phyloP scores from a whole-genome alignment of 345 rosid species.

The Syzygium aqueum region DNA sequence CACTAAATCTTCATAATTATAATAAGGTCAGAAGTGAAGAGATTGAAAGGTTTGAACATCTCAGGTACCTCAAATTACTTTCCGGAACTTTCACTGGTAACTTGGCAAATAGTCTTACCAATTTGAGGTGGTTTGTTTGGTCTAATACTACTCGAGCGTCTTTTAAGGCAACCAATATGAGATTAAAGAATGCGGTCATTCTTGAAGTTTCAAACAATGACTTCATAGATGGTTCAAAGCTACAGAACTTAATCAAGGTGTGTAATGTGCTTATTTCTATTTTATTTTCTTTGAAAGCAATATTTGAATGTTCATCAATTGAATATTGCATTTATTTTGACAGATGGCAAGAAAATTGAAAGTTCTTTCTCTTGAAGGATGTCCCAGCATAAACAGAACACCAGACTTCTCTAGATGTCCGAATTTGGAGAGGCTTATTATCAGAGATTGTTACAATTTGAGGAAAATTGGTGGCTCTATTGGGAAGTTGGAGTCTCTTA shows the following conservation, averaged over 20 bases:
- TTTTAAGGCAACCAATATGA: not conserved
- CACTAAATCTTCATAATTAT: not conserved
- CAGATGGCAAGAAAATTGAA: not conserved
- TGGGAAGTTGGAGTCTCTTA: not conserved
- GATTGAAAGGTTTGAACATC: not conserved
- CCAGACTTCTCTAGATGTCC: not conserved
- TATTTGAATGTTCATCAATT: not conserved
- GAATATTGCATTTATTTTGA: not conserved
- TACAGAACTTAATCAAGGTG: not conserved
- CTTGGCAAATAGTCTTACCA: not conserved
- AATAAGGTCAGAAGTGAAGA: not conserved
- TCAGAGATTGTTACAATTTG: fast-evolving
- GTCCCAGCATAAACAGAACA: not conserved
- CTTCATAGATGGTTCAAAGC: not conserved
- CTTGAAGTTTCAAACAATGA: fast-evolving
- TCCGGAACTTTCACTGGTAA: not conserved
- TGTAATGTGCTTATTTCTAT: not conserved
- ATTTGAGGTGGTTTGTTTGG: not conserved
- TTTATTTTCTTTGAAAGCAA: not conserved
- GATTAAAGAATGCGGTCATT: not conserved
- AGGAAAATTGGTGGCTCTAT: not conserved
- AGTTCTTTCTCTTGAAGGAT: not conserved
- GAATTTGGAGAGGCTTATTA: not conserved
- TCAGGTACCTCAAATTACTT: not conserved
- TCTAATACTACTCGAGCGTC: not conserved